Evolutionary conservation across 805 yeast genomes (phyloP), one percentile per base, ranked within the genome.

Genomic region (Yamadazyma laniorum): DNA sequence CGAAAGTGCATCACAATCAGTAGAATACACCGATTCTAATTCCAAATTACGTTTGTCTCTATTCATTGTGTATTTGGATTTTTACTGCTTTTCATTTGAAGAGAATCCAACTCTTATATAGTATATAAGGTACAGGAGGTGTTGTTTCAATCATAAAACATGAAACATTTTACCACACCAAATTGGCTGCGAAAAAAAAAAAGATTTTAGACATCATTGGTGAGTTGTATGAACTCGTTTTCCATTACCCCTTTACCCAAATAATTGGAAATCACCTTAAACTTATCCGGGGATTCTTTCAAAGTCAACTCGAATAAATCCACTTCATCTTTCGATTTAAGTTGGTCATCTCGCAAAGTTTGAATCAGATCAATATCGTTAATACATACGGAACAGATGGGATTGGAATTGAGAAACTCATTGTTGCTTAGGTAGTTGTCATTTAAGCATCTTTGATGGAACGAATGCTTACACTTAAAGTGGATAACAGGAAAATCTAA

Each of bases 161-260:
- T 21, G 23, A 21, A 21, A 21, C 23, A 21, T 9, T 21, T 21
- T 6, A 21, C 23, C 23, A 21, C 23, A 6, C 23, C 6, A 9
- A 21, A 7, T 6, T 14, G 27, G 35, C 32, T 30, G 34, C 34
- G 34, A 37, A 37, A 37, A 31, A 16, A 14, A 17, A n/a, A 21
- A 26, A 15, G 18, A 21, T 9, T 28, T 28, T 16, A 31, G 11
- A 26, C 16, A 14, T 37, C 48, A 25, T 41, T 34, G 19, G 21
- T 28, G 25, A 51, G 25, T 13, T 50, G 47, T 14, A 48, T 40
- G 23, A 52, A 46, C 22, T 61, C 63, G 32, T 55, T 50, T 34
- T 82, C 87, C 78, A 90, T 75, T 0, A 84, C 91, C 2, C 99
- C 99, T 41, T 89, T 75, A 2, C 96, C 95, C 31, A 90, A 75